Conservation (phyloP, 306 rosid species). For the Fagus crenata region DNA sequence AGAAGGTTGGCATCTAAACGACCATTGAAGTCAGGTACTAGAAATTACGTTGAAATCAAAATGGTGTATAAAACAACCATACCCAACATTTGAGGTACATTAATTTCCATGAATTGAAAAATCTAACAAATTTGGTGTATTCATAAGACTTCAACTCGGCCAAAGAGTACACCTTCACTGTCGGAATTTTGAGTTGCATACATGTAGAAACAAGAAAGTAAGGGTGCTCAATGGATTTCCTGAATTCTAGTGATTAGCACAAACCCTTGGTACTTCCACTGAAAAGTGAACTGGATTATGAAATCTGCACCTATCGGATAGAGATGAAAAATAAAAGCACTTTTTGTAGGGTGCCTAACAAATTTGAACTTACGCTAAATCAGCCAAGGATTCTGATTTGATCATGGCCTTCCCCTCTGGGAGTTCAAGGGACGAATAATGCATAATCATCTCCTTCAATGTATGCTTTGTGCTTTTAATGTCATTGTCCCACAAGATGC, state of each 20-base stretch:
- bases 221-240: neutral
- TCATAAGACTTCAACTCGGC: neutral
- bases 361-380: constrained; percentile 76
- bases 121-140: neutral
- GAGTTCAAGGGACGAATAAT: constrained; percentile 70
- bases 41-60: neutral
- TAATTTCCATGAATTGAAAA: neutral
- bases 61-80: neutral
- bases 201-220: neutral
- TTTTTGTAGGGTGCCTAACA: neutral
- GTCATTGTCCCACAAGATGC: constrained; percentile 94
- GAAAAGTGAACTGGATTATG: neutral
- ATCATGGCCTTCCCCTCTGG: constrained; percentile 82
- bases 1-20: neutral
- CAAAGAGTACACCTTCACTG: neutral
- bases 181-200: neutral
- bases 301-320: neutral
- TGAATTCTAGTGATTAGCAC: neutral
- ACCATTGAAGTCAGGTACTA: neutral
- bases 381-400: constrained; percentile 58
- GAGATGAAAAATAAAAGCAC: constrained; percentile 18
- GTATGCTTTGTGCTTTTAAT: constrained; percentile 80
- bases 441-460: constrained; percentile 72
- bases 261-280: neutral
- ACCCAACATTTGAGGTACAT: neutral